Evolutionary conservation across 129 eudicot species (phyloP), one percentile per base, ranked within the genome.

Genomic region (Oenanthe sinensis): DNA sequence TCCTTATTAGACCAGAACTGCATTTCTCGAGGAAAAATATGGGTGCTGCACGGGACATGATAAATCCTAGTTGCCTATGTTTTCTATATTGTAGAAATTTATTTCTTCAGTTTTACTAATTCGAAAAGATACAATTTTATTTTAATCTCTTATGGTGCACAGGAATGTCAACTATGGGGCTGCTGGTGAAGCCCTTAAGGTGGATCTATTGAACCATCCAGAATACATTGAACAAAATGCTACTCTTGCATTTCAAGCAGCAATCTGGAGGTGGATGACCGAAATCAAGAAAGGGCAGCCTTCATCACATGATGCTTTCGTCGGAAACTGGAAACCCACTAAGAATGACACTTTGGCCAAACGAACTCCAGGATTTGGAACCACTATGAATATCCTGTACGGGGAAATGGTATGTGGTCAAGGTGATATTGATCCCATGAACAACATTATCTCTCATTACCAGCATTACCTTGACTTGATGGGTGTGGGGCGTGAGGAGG

Each of bases 141-240:
- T 55, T 55, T 20, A 8, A 55, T 70, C 36, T 26, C 19, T 75
- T 49, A 69, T 75, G 3, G 75, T 79, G 52, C 9, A 10, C 81
- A 91, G 97, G 98, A 95, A 95, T 85, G 87, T 33, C 79, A 95
- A 95, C 84, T 95, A 95, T 46, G 99, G 99, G 55, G 87, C 86
- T 65, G 76, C 78, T 20, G 99, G 92, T 24, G 93, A 95, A 68
- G 89, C 85, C 69, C 80, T 91, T 20, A 92, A 95, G 44, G 88
- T 71, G 7, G 96, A 95, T 82, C 85, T 95, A 70, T 60, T 95
- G 68, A 86, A 88, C 86, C 99, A 95, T 79, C 99, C 97, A 0
- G 99, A 92, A 84, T 90, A 95, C 89, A 83, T 95, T 28, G 99
- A 95, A 85, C 97, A 95, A 81, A 95, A 95, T 37, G 99, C 97